Evolutionary conservation across 108 stramenopile genomes (phyloP).

Genomic region (Cyclotella choctawhatcheeana): DNA sequence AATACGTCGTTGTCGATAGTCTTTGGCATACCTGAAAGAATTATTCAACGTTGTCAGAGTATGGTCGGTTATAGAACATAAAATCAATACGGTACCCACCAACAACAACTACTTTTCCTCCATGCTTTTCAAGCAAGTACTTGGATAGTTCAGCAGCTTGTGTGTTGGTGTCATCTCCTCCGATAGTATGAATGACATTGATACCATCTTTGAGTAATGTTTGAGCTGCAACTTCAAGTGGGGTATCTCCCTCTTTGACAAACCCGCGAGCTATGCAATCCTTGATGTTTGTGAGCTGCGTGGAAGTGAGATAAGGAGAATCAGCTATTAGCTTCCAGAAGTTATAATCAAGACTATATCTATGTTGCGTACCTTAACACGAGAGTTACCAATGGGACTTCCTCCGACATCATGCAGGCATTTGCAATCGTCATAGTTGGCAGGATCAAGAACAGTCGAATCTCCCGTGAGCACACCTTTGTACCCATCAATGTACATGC

Average conservation of each 20-base stretch:
- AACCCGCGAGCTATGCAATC: slow-evolving; percentile 88
- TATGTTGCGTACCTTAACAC: slow-evolving; percentile 81
- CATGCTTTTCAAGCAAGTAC: slow-evolving; percentile 81
- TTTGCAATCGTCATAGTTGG: slow-evolving; percentile 58
- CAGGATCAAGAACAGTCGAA: slow-evolving; percentile 73
- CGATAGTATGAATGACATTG: slow-evolving; percentile 90
- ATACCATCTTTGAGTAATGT: slow-evolving; percentile 79
- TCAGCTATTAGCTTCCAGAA: background rate
- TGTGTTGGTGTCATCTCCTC: slow-evolving; percentile 94
- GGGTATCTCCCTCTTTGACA: slow-evolving; percentile 74
- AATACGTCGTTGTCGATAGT: slow-evolving; percentile 89
- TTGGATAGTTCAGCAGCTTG: slow-evolving; percentile 89
- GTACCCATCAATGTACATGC: slow-evolving; percentile 90
- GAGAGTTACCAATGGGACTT: slow-evolving; percentile 89
- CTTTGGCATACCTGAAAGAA: slow-evolving; percentile 96
- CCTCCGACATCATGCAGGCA: slow-evolving; percentile 83
- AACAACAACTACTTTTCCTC: slow-evolving; percentile 84
- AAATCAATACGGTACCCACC: too few species aligned
- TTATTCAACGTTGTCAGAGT: too few species aligned
- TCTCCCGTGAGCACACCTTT: slow-evolving; percentile 86
- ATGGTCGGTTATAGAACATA: too few species aligned
- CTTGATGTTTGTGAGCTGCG: slow-evolving; percentile 83
- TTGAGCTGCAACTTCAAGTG: slow-evolving; percentile 87
- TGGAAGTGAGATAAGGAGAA: background rate
- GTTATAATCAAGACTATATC: background rate